phyloP scores from a whole-genome alignment of 345 rosid species.

The Hypericum perforatum region DNA sequence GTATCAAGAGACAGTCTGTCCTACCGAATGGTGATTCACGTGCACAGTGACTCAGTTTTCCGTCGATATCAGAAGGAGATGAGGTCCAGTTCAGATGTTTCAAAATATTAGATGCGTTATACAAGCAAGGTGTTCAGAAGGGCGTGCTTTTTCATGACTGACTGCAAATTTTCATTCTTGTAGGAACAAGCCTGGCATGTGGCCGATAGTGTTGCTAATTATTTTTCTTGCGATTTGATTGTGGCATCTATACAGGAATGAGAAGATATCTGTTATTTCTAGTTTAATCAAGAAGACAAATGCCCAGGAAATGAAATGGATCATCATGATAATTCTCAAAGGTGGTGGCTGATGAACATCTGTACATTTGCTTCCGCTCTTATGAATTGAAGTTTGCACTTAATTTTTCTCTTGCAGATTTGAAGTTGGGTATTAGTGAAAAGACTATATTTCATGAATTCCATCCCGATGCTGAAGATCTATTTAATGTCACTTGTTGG shows the following conservation, averaged over 20 bases:
- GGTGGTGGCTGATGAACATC: constrained; percentile 23
- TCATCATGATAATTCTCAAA: constrained; percentile 83
- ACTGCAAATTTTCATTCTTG: constrained; percentile 22
- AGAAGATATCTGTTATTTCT: constrained; percentile 56
- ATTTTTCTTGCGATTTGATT: no score
- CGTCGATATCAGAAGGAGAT: constrained; percentile 91
- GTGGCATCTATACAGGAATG: constrained; percentile 34
- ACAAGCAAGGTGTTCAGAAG: not conserved
- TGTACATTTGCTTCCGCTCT: not conserved
- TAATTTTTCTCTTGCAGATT: constrained; percentile 38
- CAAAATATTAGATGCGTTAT: no score
- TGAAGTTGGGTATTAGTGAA: constrained; percentile 90
- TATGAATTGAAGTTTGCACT: constrained; percentile 1
- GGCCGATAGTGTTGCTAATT: constrained; percentile 58
- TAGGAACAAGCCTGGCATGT: constrained; percentile 68
- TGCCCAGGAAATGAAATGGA: constrained; percentile 97
- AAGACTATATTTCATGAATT: constrained; percentile 90
- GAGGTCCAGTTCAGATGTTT: constrained; percentile 44
- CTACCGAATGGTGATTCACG: constrained; percentile 90
- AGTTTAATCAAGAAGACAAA: constrained; percentile 81
- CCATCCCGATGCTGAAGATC: constrained; percentile 94
- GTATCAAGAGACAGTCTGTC: constrained; percentile 60
- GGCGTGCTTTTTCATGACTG: not conserved
- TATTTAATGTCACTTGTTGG: constrained; percentile 94
- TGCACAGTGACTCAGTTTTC: constrained; percentile 71